Percentiles rank a stretch among this genome's conserved stretches.
Conservation (phyloP, 2,329 filamentous ascomycete genomes). For the Cercospora sojina region DNA sequence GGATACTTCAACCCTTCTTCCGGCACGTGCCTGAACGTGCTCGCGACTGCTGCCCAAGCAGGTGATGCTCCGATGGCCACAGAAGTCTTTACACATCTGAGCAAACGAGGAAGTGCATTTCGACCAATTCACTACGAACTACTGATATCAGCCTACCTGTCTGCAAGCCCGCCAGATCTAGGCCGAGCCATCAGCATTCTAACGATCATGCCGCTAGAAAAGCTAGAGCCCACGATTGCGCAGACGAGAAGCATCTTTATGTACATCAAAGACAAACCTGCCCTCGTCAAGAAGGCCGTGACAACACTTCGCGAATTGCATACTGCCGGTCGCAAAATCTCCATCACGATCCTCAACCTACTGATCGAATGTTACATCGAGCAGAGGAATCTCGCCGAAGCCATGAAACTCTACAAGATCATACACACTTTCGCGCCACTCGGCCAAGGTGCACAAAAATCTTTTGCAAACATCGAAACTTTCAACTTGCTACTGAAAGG, state of each 20-base stretch:
- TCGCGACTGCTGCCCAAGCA: conserved; percentile 68
- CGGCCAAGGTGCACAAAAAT: conserved; percentile 24
- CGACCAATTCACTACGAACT: conserved; percentile 74
- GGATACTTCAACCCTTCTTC: conserved; percentile 62
- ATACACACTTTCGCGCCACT: conserved; percentile 48
- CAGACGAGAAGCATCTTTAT: conserved; percentile 64
- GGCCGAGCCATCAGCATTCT: conserved; percentile 67
- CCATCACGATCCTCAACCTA: conserved; percentile 52
- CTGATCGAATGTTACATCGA: conserved; percentile 55
- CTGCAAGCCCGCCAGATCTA: conserved; percentile 55
- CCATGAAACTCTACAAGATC: conserved; percentile 61
- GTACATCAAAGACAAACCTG: conserved; percentile 52
- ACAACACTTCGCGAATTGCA: conserved; percentile 57
- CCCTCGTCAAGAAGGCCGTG: conserved; percentile 55
- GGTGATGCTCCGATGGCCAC: conserved; percentile 69
- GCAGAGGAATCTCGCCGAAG: conserved; percentile 48
- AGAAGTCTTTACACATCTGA: conserved; percentile 66
- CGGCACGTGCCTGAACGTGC: conserved; percentile 64
- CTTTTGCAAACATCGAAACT: conserved; percentile 49
- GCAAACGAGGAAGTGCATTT: conserved; percentile 58
- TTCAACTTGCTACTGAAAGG: conserved; percentile 57
- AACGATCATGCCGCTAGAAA: conserved; percentile 68
- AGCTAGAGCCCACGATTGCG: conserved; percentile 55
- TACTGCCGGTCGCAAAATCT: conserved; percentile 50
- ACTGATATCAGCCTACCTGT: conserved; percentile 68